Percentiles rank a stretch among this genome's conserved stretches.
These are phyloP conservation scores for Metarhizium sp. DNA, from an alignment of 2,329 filamentous ascomycete genomes.

Conservation along the genomic window DNA sequence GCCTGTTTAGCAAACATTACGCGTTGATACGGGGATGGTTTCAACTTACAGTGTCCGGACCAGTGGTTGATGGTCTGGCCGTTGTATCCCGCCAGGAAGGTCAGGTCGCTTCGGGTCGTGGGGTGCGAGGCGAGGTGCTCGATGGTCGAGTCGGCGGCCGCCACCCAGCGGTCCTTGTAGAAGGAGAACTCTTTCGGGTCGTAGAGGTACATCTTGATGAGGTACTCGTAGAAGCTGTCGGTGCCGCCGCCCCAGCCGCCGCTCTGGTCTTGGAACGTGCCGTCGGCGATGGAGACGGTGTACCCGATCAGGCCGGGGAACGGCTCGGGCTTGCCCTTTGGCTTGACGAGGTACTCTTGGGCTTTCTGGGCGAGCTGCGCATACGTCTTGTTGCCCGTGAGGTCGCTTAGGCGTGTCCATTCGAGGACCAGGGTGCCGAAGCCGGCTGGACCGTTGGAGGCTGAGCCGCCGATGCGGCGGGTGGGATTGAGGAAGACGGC, in stretches of 20 bases:
- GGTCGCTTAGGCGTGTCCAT: conserved; percentile 71
- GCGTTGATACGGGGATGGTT: not conserved
- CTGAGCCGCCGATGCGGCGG: conserved; percentile 35
- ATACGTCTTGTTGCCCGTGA: conserved; percentile 61
- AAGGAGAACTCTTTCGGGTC: conserved; percentile 51
- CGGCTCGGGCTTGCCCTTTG: conserved; percentile 50
- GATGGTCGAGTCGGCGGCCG: conserved; percentile 68
- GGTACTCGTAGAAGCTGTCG: conserved; percentile 82
- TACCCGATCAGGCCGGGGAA: conserved; percentile 70
- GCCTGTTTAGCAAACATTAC: not conserved
- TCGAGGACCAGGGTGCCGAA: conserved; percentile 73
- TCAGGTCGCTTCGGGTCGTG: conserved; percentile 55
- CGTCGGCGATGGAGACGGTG: conserved; percentile 53
- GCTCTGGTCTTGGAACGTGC: conserved; percentile 53
- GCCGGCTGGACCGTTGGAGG: conserved; percentile 63
- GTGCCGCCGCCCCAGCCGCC: conserved; percentile 72
- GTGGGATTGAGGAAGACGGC: conserved; percentile 49
- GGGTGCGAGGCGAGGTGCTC: conserved; percentile 61
- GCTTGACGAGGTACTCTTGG: conserved; percentile 62
- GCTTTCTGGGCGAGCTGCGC: conserved; percentile 55
- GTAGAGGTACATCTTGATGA: conserved; percentile 87
- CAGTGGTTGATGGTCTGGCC: conserved; percentile 31
- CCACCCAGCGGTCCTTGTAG: conserved; percentile 67
- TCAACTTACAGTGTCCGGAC: conserved; percentile 41
- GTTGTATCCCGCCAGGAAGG: conserved; percentile 55